Evolutionary conservation across 2,329 filamentous ascomycete genomes (phyloP).

Genomic region (Emergomyces africanus): DNA sequence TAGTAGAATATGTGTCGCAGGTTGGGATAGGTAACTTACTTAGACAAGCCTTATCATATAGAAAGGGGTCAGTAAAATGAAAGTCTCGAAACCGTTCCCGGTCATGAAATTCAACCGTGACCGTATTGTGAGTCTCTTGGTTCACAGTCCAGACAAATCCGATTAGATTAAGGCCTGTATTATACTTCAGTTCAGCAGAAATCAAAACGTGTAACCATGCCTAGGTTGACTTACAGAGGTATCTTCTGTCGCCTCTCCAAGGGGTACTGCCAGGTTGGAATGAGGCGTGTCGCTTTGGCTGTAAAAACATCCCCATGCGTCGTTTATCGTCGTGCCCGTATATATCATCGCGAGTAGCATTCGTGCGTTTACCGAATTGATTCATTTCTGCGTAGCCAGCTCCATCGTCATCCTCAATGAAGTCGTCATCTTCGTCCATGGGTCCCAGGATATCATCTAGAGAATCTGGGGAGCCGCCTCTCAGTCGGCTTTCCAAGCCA

Average conservation of each 20-base stretch:
- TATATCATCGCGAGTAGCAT: slow-evolving; percentile 34
- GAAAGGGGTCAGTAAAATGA: slow-evolving; percentile 91
- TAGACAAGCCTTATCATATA: slow-evolving; percentile 92
- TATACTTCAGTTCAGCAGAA: slow-evolving; percentile 18
- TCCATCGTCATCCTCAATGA: slow-evolving; percentile 90
- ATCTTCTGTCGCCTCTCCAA: slow-evolving; percentile 88
- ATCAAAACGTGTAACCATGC: neutral
- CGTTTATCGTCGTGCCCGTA: slow-evolving; percentile 40
- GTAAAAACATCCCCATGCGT: slow-evolving; percentile 34
- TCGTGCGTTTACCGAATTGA: slow-evolving; percentile 49
- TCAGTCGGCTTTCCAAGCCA: slow-evolving; percentile 37
- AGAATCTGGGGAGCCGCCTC: slow-evolving; percentile 58
- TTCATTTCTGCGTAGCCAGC: slow-evolving; percentile 69
- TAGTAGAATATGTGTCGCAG: neutral
- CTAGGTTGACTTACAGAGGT: slow-evolving; percentile 49
- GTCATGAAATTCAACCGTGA: slow-evolving; percentile 97
- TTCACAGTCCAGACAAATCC: slow-evolving; percentile 97
- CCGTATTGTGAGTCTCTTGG: slow-evolving; percentile 83
- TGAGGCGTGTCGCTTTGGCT: slow-evolving; percentile 62
- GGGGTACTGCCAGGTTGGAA: slow-evolving; percentile 94
- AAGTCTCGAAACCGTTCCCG: slow-evolving; percentile 85
- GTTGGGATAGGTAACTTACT: slow-evolving; percentile 33
- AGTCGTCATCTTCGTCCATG: slow-evolving; percentile 58
- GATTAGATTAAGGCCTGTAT: slow-evolving; percentile 60
- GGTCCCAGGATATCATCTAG: slow-evolving; percentile 67